Conservation (phyloP, 306 rosid species). For the cucumber (Cucumis sativus) region Cucumber_9930_V3 NC_026658.2:9409501-9410000, state of each 20-base stretch:
- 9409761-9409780: not conserved
- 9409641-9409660: too few species aligned
- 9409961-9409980: constrained; percentile 59
- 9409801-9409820: not conserved
- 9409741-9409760: not conserved
- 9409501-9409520: too few species aligned
- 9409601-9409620: too few species aligned
- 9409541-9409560: too few species aligned
- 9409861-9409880: not conserved
- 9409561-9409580: too few species aligned
- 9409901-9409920: constrained; percentile 50
- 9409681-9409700: too few species aligned
- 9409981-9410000: constrained; percentile 69
- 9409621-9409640: too few species aligned
- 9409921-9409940: constrained; percentile 88
- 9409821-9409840: not conserved
- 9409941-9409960: constrained; percentile 70
- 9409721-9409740: not conserved
- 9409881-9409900: constrained; percentile 4
- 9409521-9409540: too few species aligned
- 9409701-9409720: too few species aligned
- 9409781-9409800: not conserved
- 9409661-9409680: too few species aligned
- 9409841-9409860: not conserved
- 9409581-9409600: too few species aligned